These are phyloP conservation scores for Nannizzia gypsea DNA, from an alignment of 2,329 filamentous ascomycete species.

Conservation along the genomic window DNA sequence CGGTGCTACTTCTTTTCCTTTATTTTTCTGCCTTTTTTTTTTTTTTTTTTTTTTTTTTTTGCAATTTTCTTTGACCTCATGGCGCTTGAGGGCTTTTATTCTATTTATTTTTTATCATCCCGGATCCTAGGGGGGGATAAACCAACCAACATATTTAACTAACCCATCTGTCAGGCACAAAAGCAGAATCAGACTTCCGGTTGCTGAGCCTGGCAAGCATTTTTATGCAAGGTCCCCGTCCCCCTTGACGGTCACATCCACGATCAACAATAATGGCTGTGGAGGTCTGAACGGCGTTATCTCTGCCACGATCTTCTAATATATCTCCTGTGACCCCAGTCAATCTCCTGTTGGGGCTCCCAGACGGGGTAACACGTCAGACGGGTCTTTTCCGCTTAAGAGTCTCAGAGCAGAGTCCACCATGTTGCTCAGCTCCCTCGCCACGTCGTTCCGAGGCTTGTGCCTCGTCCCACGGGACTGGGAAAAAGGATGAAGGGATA, in stretches of 20 bases:
- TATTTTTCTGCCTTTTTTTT: no score
- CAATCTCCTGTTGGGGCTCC: background rate
- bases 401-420: background rate
- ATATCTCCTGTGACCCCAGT: background rate
- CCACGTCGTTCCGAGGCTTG: conserved; percentile 10
- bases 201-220: background rate
- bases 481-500: background rate
- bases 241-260: background rate
- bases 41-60: background rate
- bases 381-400: background rate
- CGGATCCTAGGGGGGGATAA: background rate
- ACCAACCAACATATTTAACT: background rate
- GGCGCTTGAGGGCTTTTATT: background rate
- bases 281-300: background rate
- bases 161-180: background rate
- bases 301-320: background rate
- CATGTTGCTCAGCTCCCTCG: background rate
- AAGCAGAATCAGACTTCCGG: background rate
- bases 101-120: background rate
- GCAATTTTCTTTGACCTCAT: background rate
- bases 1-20: no score
- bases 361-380: background rate
- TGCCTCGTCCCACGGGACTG: conserved; percentile 4
- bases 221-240: background rate
- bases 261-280: background rate